Base-by-base conservation (phyloP, 805 yeast species). In the Candida hungchunana region DNA sequence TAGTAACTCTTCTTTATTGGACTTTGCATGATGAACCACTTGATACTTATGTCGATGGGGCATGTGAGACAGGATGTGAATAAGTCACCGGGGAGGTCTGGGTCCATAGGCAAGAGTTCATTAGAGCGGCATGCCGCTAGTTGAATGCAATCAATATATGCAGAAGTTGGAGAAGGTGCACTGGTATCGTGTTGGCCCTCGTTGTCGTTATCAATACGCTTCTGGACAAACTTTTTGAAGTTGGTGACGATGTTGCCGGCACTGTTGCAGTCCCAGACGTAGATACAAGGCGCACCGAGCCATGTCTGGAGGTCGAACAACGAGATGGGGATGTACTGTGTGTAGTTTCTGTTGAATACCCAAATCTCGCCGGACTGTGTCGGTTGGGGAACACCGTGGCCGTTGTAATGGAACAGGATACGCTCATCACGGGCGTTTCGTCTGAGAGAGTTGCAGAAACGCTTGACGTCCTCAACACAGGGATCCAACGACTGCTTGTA, bases 381-480 rank as follows among this genome's bases (percentile, higher is more conserved):
- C 0, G 98, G 97, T 51, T 87, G 87, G 0, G 98, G 98, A 2
- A 93, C 98, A 17, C 98, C 98, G 56, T 93, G 98, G 6, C 98
- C 98, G 51, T 93, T 93, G 58, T 93, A 93, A 58, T 93, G 97
- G 58, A 93, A 90, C 36, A 93, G 59, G 8, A 90, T 83, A 41
- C 98, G 70, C 56, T 90, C 97, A 43, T 90, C 97, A 53, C 89
- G 86, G 3, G 97, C 95, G 39, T 83, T 82, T 37, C 97, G 71
- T 47, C 98, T 69, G 41, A 93, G 64, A 0, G 94, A 83, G 47
- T 86, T 82, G 58, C 97, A 89, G 48, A 89, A 83, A 32, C 97
- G 69, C 55, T 90, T 90, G 26, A 88, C 82, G 54, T 93, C 98
- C 55, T 93, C 98, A 15, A 89, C 96, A 36, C 89, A 84, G 2